Evolutionary conservation across 768 basidiomycete species (phyloP), one percentile per base, ranked within the genome.

Genomic region (Pholiota molesta): DNA sequence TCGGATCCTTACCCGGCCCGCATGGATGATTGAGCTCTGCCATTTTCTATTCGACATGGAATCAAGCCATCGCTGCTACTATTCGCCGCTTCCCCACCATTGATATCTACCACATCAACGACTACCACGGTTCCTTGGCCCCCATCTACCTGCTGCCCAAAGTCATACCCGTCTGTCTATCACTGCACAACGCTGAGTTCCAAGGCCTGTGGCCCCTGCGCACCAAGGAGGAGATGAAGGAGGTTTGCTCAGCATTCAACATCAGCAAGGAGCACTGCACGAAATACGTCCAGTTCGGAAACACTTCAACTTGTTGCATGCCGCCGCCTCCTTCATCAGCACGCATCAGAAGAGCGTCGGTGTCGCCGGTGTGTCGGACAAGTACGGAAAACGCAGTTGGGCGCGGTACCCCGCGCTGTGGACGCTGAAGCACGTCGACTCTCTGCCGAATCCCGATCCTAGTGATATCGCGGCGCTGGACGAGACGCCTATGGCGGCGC

Each of bases 21-120:
- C 68, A 97, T 97, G 95, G 95, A 97, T 71, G 95, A 97, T 82
- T 97, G 65, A 92, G 91, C 66, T 97, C 95, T 10, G 95, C 95
- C 44, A 97, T 97, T 71, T 97, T 97, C 82, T 97, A 97, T 74
- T 97, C 95, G 53, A 95, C 95, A 17, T 97, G 95, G 95, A 97
- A 97, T 70, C 95, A 97, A 76, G 94, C 95, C 47, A 95, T 97
- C 65, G 94, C 95, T 17, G 89, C 94, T 49, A 92, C 94, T 33
- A 91, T 97, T 65, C 89, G 93, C 64, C 87, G 94, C 58, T 81
- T 80, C 77, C 93, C 95, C 1, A 87, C 88, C 66, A 88, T 97
- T 68, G 95, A 97, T 72, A 90, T 97, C 64, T 97, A 97, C 75
- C 95, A 97, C 77, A 78, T 97, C 78, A 97, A 97, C 73, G 92